Evolutionary conservation across 1,284 basidiomycete genomes (phyloP), one percentile per base, ranked within the genome.

Genomic region (Papiliotrema terrestris): DNA sequence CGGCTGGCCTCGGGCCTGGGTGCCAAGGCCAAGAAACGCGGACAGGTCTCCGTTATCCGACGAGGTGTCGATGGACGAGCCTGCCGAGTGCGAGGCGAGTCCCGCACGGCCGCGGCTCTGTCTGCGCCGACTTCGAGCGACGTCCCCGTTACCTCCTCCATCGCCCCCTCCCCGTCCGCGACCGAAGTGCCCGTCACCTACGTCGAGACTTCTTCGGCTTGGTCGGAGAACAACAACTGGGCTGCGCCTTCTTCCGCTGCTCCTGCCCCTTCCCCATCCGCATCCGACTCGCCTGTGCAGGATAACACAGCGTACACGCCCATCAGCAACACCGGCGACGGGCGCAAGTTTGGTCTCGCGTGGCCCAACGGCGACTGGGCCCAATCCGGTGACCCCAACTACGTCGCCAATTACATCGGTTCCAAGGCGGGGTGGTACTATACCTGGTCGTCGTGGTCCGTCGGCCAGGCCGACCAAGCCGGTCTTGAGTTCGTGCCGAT

Each of bases 401-500:
- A 80, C 62, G 83, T 83, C 71, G 79, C 80, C 36, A 73, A 76
- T 47, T 76, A 75, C 55, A 62, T 73, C 45, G 71, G 72, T 22
- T 53, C 54, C 37, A 68, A 63, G 51, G 45, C 66, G 23, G 57
- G 61, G 20, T 74, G 67, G 66, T 75, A 73, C 62, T 75, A 76
- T 66, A 75, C 73, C 38, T 74, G 73, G 84, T 75, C 44, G 14
- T 54, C 60, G 8, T 50, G 37, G 47, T 42, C 43, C 45, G 71
- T 71, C 49, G 55, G 56, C 26, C 45, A 82, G 32, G 52, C 57
- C 15, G 68, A 72, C 20, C 68, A 77, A 1, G 72, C 80, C 53
- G 83, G 82, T 41, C 73, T 84, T 50, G 72, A 81, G 17, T 83
- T 78, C 71, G 80, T 82, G 59, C 82, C 85, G 53, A 86, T 87